These are phyloP conservation scores for Sicyos edulis DNA, from an alignment of 306 rosid genomes.

Conservation along the genomic window DNA sequence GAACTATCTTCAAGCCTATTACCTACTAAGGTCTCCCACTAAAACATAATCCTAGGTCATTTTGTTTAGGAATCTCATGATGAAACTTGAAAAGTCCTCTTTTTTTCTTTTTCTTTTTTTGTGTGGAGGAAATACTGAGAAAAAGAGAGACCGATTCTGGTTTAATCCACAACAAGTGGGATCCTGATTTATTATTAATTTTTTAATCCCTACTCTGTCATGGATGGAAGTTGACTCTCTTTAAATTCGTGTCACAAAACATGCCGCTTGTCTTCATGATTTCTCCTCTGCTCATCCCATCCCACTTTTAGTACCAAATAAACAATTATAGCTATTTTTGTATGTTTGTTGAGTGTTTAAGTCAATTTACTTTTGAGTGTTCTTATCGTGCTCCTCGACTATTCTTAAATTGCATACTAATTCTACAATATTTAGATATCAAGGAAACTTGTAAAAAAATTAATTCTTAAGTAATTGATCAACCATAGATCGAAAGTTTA, in stretches of 20 bases:
- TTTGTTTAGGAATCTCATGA: background rate
- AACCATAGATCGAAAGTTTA: no score
- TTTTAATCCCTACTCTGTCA: background rate
- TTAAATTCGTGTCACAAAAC: background rate
- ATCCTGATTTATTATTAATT: background rate
- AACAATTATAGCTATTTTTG: background rate
- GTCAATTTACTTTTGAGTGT: no score
- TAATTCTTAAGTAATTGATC: no score
- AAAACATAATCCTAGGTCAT: background rate
- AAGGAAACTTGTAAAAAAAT: no score
- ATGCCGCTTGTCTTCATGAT: background rate
- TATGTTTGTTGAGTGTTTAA: no score
- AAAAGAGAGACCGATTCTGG: background rate
- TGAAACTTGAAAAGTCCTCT: background rate
- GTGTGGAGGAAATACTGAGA: no score
- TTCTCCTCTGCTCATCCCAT: background rate
- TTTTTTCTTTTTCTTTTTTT: no score
- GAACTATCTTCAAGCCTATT: background rate
- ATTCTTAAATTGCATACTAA: no score
- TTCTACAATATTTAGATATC: no score
- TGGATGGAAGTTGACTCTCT: background rate
- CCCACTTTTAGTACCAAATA: background rate
- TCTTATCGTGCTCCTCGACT: no score
- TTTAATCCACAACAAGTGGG: constrained; percentile 4
- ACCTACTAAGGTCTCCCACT: background rate